phyloP scores from a whole-genome alignment of 1,284 basidiomycete species.

The Ceratobasidium sp. region DNA sequence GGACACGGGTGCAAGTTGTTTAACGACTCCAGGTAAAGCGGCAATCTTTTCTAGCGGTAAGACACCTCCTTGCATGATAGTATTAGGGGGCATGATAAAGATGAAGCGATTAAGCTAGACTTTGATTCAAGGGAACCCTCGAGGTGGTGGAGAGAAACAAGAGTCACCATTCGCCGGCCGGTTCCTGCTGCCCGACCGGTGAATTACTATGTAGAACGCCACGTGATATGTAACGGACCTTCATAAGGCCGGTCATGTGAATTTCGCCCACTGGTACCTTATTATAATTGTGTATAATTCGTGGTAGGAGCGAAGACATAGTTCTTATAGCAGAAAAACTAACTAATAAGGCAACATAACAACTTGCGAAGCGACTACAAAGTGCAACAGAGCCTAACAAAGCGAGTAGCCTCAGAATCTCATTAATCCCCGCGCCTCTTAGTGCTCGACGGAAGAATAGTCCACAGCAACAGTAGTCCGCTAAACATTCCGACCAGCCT shows the following conservation, averaged over 20 bases:
- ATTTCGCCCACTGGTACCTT: too few species aligned
- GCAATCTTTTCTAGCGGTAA: constrained; percentile 6
- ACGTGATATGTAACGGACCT: too few species aligned
- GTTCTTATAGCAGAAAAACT: too few species aligned
- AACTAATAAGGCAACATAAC: background rate
- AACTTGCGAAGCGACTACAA: too few species aligned
- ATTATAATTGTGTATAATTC: too few species aligned
- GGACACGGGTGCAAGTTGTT: background rate
- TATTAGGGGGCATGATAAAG: constrained; percentile 11
- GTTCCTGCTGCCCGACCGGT: too few species aligned
- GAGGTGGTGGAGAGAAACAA: background rate
- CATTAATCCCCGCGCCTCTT: constrained; percentile 37
- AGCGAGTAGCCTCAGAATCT: background rate
- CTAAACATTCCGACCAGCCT: constrained; percentile 27
- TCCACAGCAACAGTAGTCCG: constrained; percentile 12
- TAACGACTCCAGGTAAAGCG: background rate
- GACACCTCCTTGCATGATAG: constrained; percentile 30
- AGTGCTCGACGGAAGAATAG: constrained; percentile 22
- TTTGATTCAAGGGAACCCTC: background rate
- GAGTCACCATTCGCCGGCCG: background rate
- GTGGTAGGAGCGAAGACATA: too few species aligned
- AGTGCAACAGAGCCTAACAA: background rate
- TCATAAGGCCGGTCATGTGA: too few species aligned
- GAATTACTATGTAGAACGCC: background rate
- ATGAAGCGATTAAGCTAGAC: background rate